phyloP scores from a whole-genome alignment of 768 basidiomycete species.

The Clitopilus hobsonii region DNA sequence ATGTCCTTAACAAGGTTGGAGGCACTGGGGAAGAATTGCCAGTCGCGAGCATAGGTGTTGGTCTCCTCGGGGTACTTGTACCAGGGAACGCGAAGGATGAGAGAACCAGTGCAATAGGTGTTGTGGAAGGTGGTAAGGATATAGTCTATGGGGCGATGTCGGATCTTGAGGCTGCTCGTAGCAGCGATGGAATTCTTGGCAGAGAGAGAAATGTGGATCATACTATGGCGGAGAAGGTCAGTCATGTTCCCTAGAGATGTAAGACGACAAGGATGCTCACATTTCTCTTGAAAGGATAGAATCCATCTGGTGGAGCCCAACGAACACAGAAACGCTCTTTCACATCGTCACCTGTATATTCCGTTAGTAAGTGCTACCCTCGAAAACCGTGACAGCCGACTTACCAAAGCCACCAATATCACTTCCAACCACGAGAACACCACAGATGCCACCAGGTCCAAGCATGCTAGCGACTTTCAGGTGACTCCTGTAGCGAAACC shows the following conservation, averaged over 20 bases:
- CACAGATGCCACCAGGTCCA: slow-evolving; percentile 59
- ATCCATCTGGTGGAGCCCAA: slow-evolving; percentile 75
- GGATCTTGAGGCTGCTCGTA: slow-evolving; percentile 52
- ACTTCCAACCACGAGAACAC: slow-evolving; percentile 72
- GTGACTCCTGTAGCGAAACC: slow-evolving; percentile 53
- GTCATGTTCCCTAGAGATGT: background rate
- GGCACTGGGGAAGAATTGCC: slow-evolving; percentile 67
- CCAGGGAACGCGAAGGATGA: slow-evolving; percentile 58
- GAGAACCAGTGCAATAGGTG: slow-evolving; percentile 53
- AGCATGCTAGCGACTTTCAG: slow-evolving; percentile 66
- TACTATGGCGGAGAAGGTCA: slow-evolving; percentile 32
- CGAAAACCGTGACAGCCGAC: slow-evolving; percentile 10
- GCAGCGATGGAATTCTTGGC: slow-evolving; percentile 72
- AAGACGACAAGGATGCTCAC: slow-evolving; percentile 27
- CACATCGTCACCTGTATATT: slow-evolving; percentile 42
- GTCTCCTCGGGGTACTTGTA: slow-evolving; percentile 64
- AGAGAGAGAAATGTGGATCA: slow-evolving; percentile 44
- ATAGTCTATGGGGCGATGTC: slow-evolving; percentile 68
- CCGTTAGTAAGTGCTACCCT: background rate
- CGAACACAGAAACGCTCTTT: slow-evolving; percentile 68
- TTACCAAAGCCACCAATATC: slow-evolving; percentile 68
- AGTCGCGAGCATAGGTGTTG: slow-evolving; percentile 54
- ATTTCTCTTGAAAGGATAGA: slow-evolving; percentile 79
- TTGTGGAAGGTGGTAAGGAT: slow-evolving; percentile 67
- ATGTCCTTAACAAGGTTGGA: slow-evolving; percentile 68